Evolutionary conservation across 2,329 filamentous ascomycete species (phyloP).

Genomic region (Ciborinia camelliae): DNA sequence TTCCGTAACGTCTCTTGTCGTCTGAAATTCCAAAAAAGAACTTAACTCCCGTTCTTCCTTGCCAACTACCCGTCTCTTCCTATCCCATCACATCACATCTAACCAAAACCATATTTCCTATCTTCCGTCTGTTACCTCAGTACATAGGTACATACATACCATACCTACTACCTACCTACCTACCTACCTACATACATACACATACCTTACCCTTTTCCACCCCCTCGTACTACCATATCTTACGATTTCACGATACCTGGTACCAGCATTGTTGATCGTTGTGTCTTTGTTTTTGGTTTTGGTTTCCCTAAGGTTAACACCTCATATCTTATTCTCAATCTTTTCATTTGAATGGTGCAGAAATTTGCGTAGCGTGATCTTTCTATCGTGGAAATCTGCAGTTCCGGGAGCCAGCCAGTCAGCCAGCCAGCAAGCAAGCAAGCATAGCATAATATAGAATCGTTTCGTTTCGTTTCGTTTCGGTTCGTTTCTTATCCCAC

Average conservation of each 20-base stretch:
- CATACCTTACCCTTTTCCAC: not conserved
- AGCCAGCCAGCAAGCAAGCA: not conserved
- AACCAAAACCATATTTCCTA: slow-evolving; percentile 7
- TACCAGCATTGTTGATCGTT: not conserved
- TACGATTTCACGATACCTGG: slow-evolving; percentile 6
- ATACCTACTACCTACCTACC: not conserved
- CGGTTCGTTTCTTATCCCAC: not conserved
- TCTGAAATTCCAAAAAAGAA: not conserved
- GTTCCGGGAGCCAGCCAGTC: not conserved
- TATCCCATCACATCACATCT: slow-evolving; percentile 8
- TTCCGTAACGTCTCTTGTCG: slow-evolving; percentile 11
- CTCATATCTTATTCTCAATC: slow-evolving; percentile 4
- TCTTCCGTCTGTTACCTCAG: slow-evolving; percentile 5
- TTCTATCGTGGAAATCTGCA: slow-evolving; percentile 12
- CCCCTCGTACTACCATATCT: not conserved
- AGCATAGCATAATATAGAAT: slow-evolving; percentile 1
- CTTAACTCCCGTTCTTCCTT: slow-evolving; percentile 1
- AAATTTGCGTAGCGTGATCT: slow-evolving; percentile 16
- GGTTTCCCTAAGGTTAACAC: not conserved
- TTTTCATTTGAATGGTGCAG: slow-evolving; percentile 10
- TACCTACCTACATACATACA: not conserved
- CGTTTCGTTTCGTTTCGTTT: not conserved
- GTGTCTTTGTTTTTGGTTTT: not conserved
- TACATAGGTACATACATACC: not conserved
- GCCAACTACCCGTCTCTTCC: slow-evolving; percentile 9